phyloP scores from a whole-genome alignment of 495 filamentous ascomycete genomes.

The Cryomyces minteri region DNA sequence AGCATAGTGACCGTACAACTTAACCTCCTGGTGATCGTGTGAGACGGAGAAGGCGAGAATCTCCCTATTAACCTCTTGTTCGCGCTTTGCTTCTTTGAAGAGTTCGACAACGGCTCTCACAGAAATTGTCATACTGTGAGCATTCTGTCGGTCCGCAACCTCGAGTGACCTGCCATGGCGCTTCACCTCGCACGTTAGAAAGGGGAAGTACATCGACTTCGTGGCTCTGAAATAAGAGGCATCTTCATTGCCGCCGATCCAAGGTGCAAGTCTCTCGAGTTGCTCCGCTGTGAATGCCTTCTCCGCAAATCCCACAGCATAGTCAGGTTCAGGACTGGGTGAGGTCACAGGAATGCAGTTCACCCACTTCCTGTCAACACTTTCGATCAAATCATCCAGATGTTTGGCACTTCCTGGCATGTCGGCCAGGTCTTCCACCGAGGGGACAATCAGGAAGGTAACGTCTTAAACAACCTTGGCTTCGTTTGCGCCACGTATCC shows the following conservation, averaged over 20 bases:
- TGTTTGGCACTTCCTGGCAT: slow-evolving; percentile 3
- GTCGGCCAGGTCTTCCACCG: neutral
- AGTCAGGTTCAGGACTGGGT: slow-evolving; percentile 25
- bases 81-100: slow-evolving; percentile 14
- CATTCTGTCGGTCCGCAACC: slow-evolving; percentile 21
- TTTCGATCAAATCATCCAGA: slow-evolving; percentile 22
- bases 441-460: neutral
- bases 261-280: slow-evolving; percentile 3
- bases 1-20: slow-evolving; percentile 8
- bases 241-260: neutral
- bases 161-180: slow-evolving; percentile 18
- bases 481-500: slow-evolving; percentile 1
- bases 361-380: slow-evolving; percentile 26
- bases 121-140: slow-evolving; percentile 24
- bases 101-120: slow-evolving; percentile 16
- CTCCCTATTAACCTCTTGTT: slow-evolving; percentile 21
- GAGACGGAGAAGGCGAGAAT: slow-evolving; percentile 30
- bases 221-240: slow-evolving; percentile 22
- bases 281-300: slow-evolving; percentile 6
- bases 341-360: slow-evolving; percentile 17
- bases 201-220: slow-evolving; percentile 24
- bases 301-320: slow-evolving; percentile 17
- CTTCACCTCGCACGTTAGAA: slow-evolving; percentile 22
- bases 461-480: slow-evolving; percentile 3
- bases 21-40: slow-evolving; percentile 21